Base-by-base conservation (phyloP, 805 yeast species). In the Saccharomyces jurei region DNA sequence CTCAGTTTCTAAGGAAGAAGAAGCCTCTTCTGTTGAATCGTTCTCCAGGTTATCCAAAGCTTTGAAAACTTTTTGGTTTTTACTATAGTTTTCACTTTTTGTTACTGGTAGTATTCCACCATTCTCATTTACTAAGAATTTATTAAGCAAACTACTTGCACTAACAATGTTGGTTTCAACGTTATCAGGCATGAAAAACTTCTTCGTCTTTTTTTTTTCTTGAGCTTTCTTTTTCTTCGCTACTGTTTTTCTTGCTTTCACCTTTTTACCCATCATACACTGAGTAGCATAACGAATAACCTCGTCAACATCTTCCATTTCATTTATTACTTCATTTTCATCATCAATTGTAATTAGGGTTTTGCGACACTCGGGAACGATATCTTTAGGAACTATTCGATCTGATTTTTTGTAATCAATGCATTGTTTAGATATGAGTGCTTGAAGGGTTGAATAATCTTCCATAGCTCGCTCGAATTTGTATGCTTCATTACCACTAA, bases 391-490 rank as follows among this genome's bases (percentile, higher is more conserved):
- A 1, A 94, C 59, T 6, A 94, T 86, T 52, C 96, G 71, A 57
- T 81, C 86, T 30, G 83, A 81, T 9, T 70, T 70, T 32, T 72
- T 73, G 60, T 80, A 76, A 4, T 69, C 71, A 44, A 75, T 61
- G 25, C 70, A 75, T 26, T 79, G 79, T 41, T 72, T 73, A 66
- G 78, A 77, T 32, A 89, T 84, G 57, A 81, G 82, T 51, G 78
- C 77, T 63, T 94, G 97, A 47, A 94, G 82, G 65, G 79, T 80
- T 55, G 81, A 81, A 68, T 94, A 92, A 28, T 90, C 94, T 29
- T 79, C 85, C 86, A 89, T 82, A 0, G 98, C 91, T 60, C 84
- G 81, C 48, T 86, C 87, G 66, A 89, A 88, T 65, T 92, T 95
- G 5, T 71, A 63, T 53, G 85, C 81, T 69, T 94, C 99, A 58